Conservation (phyloP, 495 filamentous ascomycete species). For the Podospora pseudocomata region DNA sequence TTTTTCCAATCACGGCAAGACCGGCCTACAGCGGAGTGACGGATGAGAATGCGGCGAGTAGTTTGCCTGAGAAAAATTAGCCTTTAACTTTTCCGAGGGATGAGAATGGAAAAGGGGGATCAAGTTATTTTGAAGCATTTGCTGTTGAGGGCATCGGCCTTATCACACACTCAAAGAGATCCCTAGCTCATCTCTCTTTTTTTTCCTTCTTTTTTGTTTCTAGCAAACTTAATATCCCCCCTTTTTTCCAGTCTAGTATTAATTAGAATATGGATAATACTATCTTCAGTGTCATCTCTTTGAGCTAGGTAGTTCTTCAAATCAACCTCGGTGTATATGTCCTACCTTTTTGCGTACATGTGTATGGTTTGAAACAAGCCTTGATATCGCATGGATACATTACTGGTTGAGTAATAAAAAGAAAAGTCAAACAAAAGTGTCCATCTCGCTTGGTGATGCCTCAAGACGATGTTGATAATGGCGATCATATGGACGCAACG, state of each 20-base stretch:
- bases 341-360: too few species aligned
- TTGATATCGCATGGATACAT: too few species aligned
- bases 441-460: too few species aligned
- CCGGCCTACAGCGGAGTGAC: slow-evolving; percentile 50
- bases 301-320: too few species aligned
- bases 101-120: too few species aligned
- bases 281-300: neutral
- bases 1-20: slow-evolving; percentile 32
- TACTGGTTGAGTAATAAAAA: too few species aligned
- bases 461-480: too few species aligned
- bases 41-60: slow-evolving; percentile 46
- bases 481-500: too few species aligned
- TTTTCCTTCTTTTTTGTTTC: neutral
- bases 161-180: neutral
- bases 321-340: too few species aligned
- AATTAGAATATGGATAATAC: neutral
- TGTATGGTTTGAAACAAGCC: too few species aligned
- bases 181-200: neutral
- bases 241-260: neutral
- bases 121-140: neutral
- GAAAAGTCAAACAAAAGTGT: too few species aligned
- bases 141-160: neutral
- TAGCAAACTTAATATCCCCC: neutral
- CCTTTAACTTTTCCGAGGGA: neutral
- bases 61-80: slow-evolving; percentile 37